Evolutionary conservation across 2,329 filamentous ascomycete genomes (phyloP).

Genomic region (Pseudogymnoascus sp.): DNA sequence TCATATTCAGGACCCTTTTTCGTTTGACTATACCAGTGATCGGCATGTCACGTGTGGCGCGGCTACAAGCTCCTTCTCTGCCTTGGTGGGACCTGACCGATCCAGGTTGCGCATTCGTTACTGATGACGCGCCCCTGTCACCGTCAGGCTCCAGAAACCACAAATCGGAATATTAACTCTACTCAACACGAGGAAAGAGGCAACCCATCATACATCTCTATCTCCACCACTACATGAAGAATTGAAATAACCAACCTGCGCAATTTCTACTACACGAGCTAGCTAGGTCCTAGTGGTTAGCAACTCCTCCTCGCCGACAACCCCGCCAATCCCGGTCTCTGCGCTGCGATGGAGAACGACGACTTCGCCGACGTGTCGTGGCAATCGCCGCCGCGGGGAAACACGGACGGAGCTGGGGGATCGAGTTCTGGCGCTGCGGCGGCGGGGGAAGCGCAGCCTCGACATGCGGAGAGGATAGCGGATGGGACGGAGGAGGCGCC

Average conservation of each 20-base stretch:
- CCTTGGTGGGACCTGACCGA: not conserved
- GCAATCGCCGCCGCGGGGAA: conserved; percentile 34
- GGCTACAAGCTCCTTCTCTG: not conserved
- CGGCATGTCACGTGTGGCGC: not conserved
- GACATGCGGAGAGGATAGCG: conserved; percentile 17
- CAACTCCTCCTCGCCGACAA: not conserved
- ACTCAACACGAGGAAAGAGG: not conserved
- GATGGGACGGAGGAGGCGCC: conserved; percentile 25
- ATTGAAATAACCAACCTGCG: not conserved
- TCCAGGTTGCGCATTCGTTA: not conserved
- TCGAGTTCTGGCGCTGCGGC: not conserved
- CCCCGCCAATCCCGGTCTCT: conserved; percentile 10
- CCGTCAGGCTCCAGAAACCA: not conserved
- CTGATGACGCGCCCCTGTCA: conserved; percentile 3
- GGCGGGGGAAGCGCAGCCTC: not conserved
- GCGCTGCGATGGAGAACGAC: conserved; percentile 41
- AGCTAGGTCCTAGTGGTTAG: not conserved
- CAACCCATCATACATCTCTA: not conserved
- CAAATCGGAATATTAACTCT: not conserved
- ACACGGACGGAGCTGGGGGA: conserved; percentile 30
- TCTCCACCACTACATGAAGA: not conserved
- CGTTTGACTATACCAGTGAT: not conserved
- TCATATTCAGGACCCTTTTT: not conserved
- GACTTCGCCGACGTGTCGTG: conserved; percentile 79
- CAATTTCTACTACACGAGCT: not conserved